These are phyloP conservation scores for Scleromitrula shiraiana DNA, from an alignment of 2,329 filamentous ascomycete genomes.

Conservation along the genomic window DNA sequence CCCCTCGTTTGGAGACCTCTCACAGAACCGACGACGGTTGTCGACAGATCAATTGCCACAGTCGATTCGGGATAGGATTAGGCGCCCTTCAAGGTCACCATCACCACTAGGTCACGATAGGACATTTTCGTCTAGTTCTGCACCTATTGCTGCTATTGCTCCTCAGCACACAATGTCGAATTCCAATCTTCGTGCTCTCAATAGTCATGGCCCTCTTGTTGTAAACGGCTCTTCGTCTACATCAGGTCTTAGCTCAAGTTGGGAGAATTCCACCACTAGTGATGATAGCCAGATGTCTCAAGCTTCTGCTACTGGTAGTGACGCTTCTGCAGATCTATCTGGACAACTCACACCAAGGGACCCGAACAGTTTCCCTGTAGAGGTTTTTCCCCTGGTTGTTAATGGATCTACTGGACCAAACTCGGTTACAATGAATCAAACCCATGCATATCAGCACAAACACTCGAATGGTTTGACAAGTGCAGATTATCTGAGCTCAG, in stretches of 20 bases:
- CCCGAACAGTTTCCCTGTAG: conserved; percentile 10
- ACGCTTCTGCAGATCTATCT: conserved; percentile 16
- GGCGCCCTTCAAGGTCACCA: conserved; percentile 27
- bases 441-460: conserved; percentile 9
- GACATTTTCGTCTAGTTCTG: conserved; percentile 23
- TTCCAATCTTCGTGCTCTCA: conserved; percentile 22
- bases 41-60: conserved; percentile 30
- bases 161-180: conserved; percentile 23
- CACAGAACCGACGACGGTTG: conserved; percentile 20
- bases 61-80: conserved; percentile 28
- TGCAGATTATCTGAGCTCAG: conserved; percentile 17
- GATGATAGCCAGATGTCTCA: conserved; percentile 26
- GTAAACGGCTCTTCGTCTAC: conserved; percentile 25
- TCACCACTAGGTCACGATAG: conserved; percentile 30
- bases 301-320: conserved; percentile 20
- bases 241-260: background rate
- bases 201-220: conserved; percentile 24
- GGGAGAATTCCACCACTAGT: conserved; percentile 14
- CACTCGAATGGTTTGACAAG: conserved; percentile 16
- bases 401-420: conserved; percentile 19
- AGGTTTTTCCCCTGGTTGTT: conserved; percentile 20
- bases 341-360: conserved; percentile 24
- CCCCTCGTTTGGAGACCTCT: conserved; percentile 28
- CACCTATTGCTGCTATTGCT: conserved; percentile 16
- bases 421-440: conserved; percentile 7